A percentile compares a stretch with the other conserved stretches of the same genome.
Evolutionary conservation across 2,329 filamentous ascomycete genomes (phyloP).

Genomic region (Acarospora socialis): DNA sequence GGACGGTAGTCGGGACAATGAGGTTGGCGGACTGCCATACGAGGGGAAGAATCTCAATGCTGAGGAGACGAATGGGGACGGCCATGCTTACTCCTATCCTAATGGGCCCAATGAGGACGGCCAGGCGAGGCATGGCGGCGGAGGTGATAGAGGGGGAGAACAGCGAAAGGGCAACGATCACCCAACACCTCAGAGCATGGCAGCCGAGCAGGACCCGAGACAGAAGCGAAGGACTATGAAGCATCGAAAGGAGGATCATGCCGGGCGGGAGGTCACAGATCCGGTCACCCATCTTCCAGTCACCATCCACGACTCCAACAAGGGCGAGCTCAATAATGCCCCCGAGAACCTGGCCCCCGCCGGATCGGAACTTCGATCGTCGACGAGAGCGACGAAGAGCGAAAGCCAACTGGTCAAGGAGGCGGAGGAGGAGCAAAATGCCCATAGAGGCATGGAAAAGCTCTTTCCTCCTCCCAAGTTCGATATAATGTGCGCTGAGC

Average conservation of each 20-base stretch:
- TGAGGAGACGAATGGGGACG: too few species aligned
- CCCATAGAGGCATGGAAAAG: conserved; percentile 32
- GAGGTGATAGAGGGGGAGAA: too few species aligned
- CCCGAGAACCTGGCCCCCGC: conserved; percentile 31
- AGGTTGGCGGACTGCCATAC: too few species aligned
- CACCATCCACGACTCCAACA: conserved; percentile 53
- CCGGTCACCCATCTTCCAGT: conserved; percentile 58
- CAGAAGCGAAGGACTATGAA: conserved; percentile 36
- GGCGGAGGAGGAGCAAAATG: conserved; percentile 25
- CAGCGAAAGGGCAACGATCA: conserved; percentile 8
- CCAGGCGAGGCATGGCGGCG: not conserved
- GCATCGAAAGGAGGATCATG: conserved; percentile 31
- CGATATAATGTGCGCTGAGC: conserved; percentile 29
- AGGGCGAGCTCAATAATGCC: conserved; percentile 40
- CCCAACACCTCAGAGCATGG: conserved; percentile 32
- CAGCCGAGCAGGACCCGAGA: conserved; percentile 27
- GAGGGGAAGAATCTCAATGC: too few species aligned
- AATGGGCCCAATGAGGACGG: not conserved
- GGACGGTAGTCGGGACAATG: too few species aligned
- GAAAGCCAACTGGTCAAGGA: conserved; percentile 31
- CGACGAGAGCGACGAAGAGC: conserved; percentile 34
- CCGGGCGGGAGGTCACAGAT: conserved; percentile 51
- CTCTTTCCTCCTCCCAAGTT: conserved; percentile 42
- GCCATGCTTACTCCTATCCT: not conserved
- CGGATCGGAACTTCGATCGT: conserved; percentile 26